Percentiles rank a stretch among this genome's conserved stretches.
Conservation (phyloP, 129 eudicot genomes). For the Flaveria trinervia region DNA sequence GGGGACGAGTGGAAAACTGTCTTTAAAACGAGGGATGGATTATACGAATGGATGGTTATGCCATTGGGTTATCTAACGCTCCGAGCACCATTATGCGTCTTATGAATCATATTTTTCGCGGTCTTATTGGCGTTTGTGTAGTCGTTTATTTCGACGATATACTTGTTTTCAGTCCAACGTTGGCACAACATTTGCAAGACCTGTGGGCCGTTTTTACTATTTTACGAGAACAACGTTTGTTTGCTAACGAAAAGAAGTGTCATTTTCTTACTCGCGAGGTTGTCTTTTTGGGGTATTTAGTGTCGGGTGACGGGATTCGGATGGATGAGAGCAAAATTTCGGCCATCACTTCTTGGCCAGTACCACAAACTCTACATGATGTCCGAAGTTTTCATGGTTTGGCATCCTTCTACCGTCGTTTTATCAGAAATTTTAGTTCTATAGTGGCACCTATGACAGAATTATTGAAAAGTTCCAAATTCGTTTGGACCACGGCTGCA, state of each 20-base stretch:
- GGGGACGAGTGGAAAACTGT: background rate
- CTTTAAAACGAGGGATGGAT: background rate
- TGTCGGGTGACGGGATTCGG: conserved; percentile 5
- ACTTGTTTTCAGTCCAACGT: background rate
- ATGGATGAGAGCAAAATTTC: conserved; percentile 3
- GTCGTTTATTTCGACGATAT: conserved; percentile 8
- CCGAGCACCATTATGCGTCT: background rate
- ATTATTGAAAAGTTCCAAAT: too few relatives aligned
- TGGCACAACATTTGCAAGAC: background rate
- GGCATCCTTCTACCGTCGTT: too few relatives aligned
- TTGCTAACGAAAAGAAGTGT: conserved; percentile 14
- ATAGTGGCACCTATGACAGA: too few relatives aligned
- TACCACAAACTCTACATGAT: conserved; percentile 7
- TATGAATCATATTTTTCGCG: background rate
- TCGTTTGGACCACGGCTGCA: too few relatives aligned
- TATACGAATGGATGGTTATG: conserved; percentile 9
- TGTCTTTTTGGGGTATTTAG: conserved; percentile 6
- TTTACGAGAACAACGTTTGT: background rate
- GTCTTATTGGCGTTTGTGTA: background rate
- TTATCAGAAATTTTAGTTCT: too few relatives aligned
- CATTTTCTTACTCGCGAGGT: background rate
- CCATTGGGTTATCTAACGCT: background rate
- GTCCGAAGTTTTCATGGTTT: background rate
- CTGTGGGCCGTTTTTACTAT: background rate
- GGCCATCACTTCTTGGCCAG: conserved; percentile 17